Conservation (phyloP, 1,284 basidiomycete genomes). For the Melampsora americana region DNA sequence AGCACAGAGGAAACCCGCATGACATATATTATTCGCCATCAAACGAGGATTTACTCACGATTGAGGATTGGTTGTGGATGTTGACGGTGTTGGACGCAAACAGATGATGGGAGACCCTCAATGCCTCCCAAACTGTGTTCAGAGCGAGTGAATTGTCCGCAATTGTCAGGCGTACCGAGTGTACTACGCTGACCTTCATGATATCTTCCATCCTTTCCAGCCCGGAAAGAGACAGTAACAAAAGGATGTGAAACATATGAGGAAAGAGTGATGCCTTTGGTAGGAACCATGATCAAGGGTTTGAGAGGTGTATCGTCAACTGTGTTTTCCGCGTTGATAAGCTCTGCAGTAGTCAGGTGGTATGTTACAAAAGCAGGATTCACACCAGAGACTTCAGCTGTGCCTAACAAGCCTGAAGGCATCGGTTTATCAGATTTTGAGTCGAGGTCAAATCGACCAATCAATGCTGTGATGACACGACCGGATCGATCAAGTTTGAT, state of each 20-base stretch:
- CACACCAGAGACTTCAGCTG: background rate
- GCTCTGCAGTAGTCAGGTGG: background rate
- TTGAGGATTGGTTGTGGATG: conserved; percentile 12
- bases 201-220: conserved; percentile 27
- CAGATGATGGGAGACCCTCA: conserved; percentile 1
- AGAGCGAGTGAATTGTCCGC: conserved; percentile 6
- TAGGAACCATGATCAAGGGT: conserved; percentile 11
- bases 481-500: conserved; percentile 6
- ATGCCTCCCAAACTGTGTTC: conserved; percentile 18
- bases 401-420: conserved; percentile 24
- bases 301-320: conserved; percentile 33
- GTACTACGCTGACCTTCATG: conserved; percentile 30
- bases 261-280: conserved; percentile 20
- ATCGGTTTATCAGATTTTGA: conserved; percentile 20
- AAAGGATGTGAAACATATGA: conserved; percentile 18
- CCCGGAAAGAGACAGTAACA: conserved; percentile 9
- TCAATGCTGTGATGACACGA: background rate
- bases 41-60: conserved; percentile 7
- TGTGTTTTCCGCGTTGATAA: conserved; percentile 5
- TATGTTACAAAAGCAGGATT: background rate
- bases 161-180: background rate
- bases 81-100: conserved; percentile 18
- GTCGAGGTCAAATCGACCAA: conserved; percentile 29
- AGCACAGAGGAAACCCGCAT: background rate
- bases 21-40: background rate